Base-by-base conservation (phyloP, 2,329 filamentous ascomycete species). In the Cladosporium sp. region DNA sequence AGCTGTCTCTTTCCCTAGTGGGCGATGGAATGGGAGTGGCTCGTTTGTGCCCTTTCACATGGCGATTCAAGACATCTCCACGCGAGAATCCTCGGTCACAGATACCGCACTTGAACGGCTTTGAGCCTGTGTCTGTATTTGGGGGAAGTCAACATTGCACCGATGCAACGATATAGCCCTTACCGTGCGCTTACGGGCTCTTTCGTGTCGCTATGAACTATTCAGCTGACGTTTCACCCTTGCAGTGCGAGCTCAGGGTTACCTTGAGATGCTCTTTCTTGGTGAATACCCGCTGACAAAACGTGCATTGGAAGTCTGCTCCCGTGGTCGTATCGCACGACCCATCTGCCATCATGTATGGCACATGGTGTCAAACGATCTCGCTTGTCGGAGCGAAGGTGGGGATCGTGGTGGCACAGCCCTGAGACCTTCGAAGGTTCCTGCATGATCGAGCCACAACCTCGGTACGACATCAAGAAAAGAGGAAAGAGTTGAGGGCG, bases 181-280 rank as follows among this genome's bases (percentile, higher is more conserved):
- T 16, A 7, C 30, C 6, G 8, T n/a, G 2, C 3, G 36, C 53
- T 57, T 23, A 57, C 53, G 53, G 6, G 53, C 30, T 57, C 53
- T 57, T 25, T 57, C 53, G 21, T 57, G 53, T 57, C 53, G 30
- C 53, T 57, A 21, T 14, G 30, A 23, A 30, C 3, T 28, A 14
- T 18, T 53, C 26, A 53, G 49, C 26, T 13, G 7, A 53, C 49
- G 16, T 11, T 6, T 30, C 5, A n/a, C 16, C n/a, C 10, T 21
- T 7, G 6, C 26, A 18, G 26, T 26, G 16, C 18, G 18, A 43
- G 23, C 10, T 51, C 5, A 16, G 36, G 16, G 30, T 2, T 57
- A 57, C 53, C 53, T 57, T 57, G 18, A 57, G 32, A 23, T 57
- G 53, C n/a, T 57, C 53, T 25, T 57, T 57, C 30, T 57, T 57